Conservation (phyloP, 2,329 filamentous ascomycete species). For the Zopfia rhizophila region DNA sequence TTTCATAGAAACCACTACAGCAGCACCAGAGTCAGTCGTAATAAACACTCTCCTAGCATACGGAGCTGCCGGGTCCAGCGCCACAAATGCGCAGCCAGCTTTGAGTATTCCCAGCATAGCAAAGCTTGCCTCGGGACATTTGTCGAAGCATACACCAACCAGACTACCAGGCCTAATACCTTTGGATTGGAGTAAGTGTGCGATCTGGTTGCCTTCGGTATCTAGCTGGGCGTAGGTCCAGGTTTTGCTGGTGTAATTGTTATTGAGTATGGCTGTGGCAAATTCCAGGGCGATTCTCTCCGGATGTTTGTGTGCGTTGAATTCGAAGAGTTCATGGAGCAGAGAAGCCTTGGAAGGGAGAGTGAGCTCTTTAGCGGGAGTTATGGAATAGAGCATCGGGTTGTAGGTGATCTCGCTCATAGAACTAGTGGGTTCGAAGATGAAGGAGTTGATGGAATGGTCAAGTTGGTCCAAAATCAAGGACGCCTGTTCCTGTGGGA, state of each 20-base stretch:
- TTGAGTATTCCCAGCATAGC: slow-evolving; percentile 85
- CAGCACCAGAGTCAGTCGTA: slow-evolving; percentile 74
- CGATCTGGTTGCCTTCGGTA: slow-evolving; percentile 75
- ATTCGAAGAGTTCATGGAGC: slow-evolving; percentile 83
- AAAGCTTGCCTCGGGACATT: slow-evolving; percentile 85
- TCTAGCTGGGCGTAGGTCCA: slow-evolving; percentile 85
- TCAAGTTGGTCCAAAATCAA: slow-evolving; percentile 79
- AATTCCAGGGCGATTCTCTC: slow-evolving; percentile 79
- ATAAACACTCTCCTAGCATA: slow-evolving; percentile 80
- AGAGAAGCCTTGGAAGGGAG: slow-evolving; percentile 69
- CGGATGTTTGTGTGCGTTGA: slow-evolving; percentile 66
- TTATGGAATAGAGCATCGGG: slow-evolving; percentile 69
- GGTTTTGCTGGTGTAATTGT: slow-evolving; percentile 57
- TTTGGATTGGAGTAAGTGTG: slow-evolving; percentile 67
- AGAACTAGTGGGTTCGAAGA: slow-evolving; percentile 59
- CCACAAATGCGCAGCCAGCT: slow-evolving; percentile 82
- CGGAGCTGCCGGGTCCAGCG: slow-evolving; percentile 80
- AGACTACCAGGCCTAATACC: slow-evolving; percentile 68
- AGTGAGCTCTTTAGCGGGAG: slow-evolving; percentile 67
- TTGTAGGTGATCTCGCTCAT: slow-evolving; percentile 50
- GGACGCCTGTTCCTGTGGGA: slow-evolving; percentile 75
- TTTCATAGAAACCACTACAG: slow-evolving; percentile 69
- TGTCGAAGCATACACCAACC: slow-evolving; percentile 83
- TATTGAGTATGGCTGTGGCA: slow-evolving; percentile 65
- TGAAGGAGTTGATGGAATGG: slow-evolving; percentile 67